These are phyloP conservation scores for Clausena lansium DNA, from an alignment of 345 rosid species.

Conservation along the genomic window DNA sequence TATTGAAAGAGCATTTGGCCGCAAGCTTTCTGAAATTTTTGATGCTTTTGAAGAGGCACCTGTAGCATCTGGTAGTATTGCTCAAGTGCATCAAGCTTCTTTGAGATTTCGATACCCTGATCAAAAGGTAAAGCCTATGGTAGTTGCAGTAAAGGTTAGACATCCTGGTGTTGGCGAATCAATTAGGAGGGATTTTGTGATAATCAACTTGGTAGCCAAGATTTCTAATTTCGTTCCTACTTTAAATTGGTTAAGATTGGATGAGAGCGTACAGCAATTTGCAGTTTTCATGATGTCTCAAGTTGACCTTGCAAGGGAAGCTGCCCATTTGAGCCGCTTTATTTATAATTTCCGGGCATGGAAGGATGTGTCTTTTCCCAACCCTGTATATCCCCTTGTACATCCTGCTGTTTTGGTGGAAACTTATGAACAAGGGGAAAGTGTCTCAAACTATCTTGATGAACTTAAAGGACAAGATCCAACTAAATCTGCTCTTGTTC, in stretches of 20 bases:
- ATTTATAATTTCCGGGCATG: conserved; percentile 85
- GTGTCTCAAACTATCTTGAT: conserved; percentile 82
- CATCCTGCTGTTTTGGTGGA: conserved; percentile 98
- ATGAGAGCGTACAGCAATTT: conserved; percentile 94
- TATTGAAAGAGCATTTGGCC: conserved; percentile 92
- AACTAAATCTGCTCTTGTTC: conserved; percentile 79
- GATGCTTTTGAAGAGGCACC: conserved; percentile 85
- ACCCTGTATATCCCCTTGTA: conserved; percentile 88
- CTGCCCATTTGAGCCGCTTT: conserved; percentile 92
- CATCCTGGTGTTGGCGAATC: conserved; percentile 97
- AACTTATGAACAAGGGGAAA: conserved; percentile 89
- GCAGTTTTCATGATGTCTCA: conserved; percentile 97
- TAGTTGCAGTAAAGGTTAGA: conserved; percentile 96
- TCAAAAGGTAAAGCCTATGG: conserved; percentile 55
- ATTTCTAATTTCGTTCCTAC: conserved; percentile 66
- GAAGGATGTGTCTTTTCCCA: conserved; percentile 97
- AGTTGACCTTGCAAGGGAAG: conserved; percentile 99
- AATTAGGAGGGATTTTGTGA: conserved; percentile 79
- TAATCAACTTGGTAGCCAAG: conserved; percentile 73
- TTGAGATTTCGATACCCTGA: conserved; percentile 79
- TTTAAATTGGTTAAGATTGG: conserved; percentile 90
- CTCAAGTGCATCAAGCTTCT: conserved; percentile 91
- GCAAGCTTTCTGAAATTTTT: conserved; percentile 77
- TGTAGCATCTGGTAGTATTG: conserved; percentile 98
- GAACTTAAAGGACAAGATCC: conserved; percentile 63